Evolutionary conservation across 371 early-diverging fungal genomes (phyloP).

Genomic region (Apophysomyces sp.): DNA sequence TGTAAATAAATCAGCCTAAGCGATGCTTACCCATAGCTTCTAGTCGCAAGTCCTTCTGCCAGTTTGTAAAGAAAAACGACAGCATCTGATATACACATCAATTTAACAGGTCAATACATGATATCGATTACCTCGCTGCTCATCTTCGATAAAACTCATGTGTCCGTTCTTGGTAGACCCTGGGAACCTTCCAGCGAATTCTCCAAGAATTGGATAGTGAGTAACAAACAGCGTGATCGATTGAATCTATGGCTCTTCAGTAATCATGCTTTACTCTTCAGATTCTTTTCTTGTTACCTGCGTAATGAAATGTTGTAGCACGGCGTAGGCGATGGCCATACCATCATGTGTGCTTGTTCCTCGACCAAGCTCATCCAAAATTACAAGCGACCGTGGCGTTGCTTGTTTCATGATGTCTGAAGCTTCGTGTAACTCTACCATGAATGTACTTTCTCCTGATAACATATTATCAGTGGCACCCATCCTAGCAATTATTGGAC

Average conservation of each 20-base stretch:
- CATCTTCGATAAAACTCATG: constrained; percentile 72
- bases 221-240: constrained; percentile 70
- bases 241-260: constrained; percentile 14
- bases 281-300: constrained; percentile 40
- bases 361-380: constrained; percentile 98
- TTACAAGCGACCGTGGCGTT: constrained; percentile 74
- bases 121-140: constrained; percentile 17
- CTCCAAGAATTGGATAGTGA: constrained; percentile 68
- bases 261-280: not conserved
- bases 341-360: constrained; percentile 97
- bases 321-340: constrained; percentile 87
- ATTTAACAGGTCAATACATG: not conserved
- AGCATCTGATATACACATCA: constrained; percentile 13
- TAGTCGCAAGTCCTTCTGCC: constrained; percentile 68
- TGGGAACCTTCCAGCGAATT: constrained; percentile 43
- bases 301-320: constrained; percentile 75
- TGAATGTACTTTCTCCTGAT: constrained; percentile 85
- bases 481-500: constrained; percentile 33
- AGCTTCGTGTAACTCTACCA: constrained; percentile 86
- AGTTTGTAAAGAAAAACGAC: constrained; percentile 90
- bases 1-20: not conserved
- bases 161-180: constrained; percentile 53
- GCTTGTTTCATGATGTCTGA: constrained; percentile 68
- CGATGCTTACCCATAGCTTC: constrained; percentile 71
- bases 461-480: constrained; percentile 69